Base-by-base conservation (phyloP, 306 rosid species). In the Sicyos baderoa region DNA sequence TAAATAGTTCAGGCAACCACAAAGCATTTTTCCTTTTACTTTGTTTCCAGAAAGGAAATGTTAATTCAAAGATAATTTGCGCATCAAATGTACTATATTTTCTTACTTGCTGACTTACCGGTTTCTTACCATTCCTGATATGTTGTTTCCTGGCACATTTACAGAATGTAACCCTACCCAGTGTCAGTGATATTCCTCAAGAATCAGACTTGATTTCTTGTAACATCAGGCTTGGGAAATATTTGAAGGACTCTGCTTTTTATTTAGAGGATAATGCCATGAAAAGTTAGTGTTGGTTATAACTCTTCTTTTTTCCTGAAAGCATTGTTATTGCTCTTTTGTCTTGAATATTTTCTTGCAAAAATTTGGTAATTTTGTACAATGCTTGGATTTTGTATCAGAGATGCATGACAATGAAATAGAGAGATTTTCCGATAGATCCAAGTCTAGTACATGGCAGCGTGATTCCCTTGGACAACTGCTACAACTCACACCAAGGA, bases 171-270 rank as follows among this genome's bases (percentile, higher is more conserved):
- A 60, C 45, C 7, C 63, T 72, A 48, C 76, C 76, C 5, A 61
- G 22, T 18, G 10, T 57, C 25, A 25, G 53, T 42, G 76, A 63
- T 5, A 55, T 72, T 44, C 60, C 65, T 58, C 58, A 58, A 59
- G 76, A 22, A 48, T 3, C 0, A 27, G 1, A 7, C 56, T 58
- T 72, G 54, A 68, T 29, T 47, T 13, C 29, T 9, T 5, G 14
- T 22, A 47, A 72, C 53, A 9, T 4, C 49, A 72, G 3, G 21
- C 25, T 72, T 25, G 49, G 7, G 25, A 57, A 56, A 6, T 72
- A 56, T 58, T 72, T 68, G 76, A 72, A 19, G 37, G 69, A 55
- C 11, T 72, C 76, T 72, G 48, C 76, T 13, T 72, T 72, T 59
- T 59, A 23, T 59, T 56, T 57, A 27, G 68, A 72, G 56, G 76